Conservation (phyloP, 2,329 filamentous ascomycete genomes). For the Monilinia fructicola region DNA sequence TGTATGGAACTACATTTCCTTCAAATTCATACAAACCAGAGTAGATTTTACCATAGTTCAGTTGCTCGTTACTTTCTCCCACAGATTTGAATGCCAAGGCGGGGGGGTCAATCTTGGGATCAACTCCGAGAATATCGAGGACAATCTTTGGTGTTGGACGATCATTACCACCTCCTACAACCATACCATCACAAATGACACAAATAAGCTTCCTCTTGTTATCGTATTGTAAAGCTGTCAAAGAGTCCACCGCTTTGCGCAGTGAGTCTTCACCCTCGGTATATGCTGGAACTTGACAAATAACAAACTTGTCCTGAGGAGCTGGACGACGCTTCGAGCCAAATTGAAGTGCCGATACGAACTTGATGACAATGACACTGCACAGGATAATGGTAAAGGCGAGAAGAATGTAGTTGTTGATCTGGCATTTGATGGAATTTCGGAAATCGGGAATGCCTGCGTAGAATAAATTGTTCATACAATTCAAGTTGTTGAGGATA, state of each 20-base stretch:
- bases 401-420: slow-evolving; percentile 88
- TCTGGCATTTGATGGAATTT: slow-evolving; percentile 69
- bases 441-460: slow-evolving; percentile 85
- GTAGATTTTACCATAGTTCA: slow-evolving; percentile 98
- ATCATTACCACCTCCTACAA: slow-evolving; percentile 94
- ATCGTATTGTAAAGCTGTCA: slow-evolving; percentile 93
- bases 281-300: slow-evolving; percentile 96
- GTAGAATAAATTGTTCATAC: slow-evolving; percentile 81
- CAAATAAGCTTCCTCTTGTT: slow-evolving; percentile 97
- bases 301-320: slow-evolving; percentile 97
- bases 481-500: slow-evolving; percentile 69
- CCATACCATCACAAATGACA: slow-evolving; percentile 96
- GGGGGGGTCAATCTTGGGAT: slow-evolving; percentile 93
- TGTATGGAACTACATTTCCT: slow-evolving; percentile 93
- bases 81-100: slow-evolving; percentile 93
- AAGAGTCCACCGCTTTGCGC: slow-evolving; percentile 86
- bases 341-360: slow-evolving; percentile 88
- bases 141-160: slow-evolving; percentile 97
- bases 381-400: slow-evolving; percentile 84
- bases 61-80: slow-evolving; percentile 82
- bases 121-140: slow-evolving; percentile 92
- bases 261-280: slow-evolving; percentile 97
- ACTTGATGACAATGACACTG: slow-evolving; percentile 79
- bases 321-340: slow-evolving; percentile 86
- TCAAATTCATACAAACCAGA: slow-evolving; percentile 97